Percentiles rank a stretch among this genome's conserved stretches.
Evolutionary conservation across 2,329 filamentous ascomycete genomes (phyloP).

Genomic region (Rosellinia necatrix): DNA sequence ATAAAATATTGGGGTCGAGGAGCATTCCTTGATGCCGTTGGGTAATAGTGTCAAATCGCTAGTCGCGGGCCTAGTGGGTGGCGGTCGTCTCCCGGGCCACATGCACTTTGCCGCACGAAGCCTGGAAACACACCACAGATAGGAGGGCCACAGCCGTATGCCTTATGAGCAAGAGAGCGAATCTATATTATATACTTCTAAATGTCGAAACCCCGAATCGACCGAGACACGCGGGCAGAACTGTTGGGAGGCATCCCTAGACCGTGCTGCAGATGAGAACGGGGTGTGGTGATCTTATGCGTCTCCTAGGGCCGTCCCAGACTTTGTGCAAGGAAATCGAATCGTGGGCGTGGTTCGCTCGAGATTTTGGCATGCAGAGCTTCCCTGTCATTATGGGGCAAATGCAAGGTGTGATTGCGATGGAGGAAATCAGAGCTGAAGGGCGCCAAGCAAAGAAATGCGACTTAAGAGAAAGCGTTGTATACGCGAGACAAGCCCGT

Average conservation of each 20-base stretch:
- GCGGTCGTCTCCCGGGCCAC: neutral
- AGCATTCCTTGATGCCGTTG: neutral
- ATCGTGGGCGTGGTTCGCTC: neutral
- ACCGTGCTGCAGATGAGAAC: neutral
- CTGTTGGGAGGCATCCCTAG: neutral
- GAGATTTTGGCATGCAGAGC: conserved; percentile 1
- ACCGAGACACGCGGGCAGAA: neutral
- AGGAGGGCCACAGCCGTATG: too few relatives aligned
- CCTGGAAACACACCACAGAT: neutral
- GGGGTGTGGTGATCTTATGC: conserved; percentile 15
- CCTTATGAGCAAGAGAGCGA: too few relatives aligned
- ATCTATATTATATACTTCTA: too few relatives aligned
- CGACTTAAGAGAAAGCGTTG: neutral
- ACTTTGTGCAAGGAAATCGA: neutral
- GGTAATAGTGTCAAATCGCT: neutral
- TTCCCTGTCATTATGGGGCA: neutral
- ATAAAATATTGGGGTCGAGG: neutral
- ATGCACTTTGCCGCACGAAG: conserved; percentile 4
- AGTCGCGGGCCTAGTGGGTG: neutral
- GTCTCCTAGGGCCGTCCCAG: neutral
- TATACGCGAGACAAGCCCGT: neutral
- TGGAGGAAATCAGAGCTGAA: conserved; percentile 21
- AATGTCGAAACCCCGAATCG: too few relatives aligned
- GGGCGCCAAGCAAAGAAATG: conserved; percentile 16
- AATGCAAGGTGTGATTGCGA: conserved; percentile 10